Evolutionary conservation across 441 rosid genomes (phyloP), one percentile per base, ranked within the genome.

Genomic region (Adansonia rubrostipa): DNA sequence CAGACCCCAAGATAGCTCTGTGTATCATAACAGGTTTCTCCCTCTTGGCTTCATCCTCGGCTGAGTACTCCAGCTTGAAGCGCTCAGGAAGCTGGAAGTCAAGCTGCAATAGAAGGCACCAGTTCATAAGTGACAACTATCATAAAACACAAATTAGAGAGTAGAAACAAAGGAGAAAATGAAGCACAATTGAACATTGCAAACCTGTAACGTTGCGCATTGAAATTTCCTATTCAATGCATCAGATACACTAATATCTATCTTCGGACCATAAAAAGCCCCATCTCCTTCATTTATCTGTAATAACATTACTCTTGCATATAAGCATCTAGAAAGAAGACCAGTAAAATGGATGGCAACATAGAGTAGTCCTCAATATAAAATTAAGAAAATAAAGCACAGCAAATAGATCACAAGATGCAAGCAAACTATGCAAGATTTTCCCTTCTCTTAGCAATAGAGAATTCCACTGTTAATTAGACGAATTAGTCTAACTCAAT

Each of bases 241-340:
- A 86, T 94, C 98, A 76, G 97, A 96, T 54, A 96, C 98, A 65
- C 96, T 94, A 63, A 96, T 96, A 79, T 96, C 98, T 81, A 96
- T 96, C 84, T 96, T 96, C 33, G 99, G 98, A 74, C 99, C 99
- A 82, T 96, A 96, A 79, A 96, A 96, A 74, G 99, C 99, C 40
- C 99, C 98, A 84, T 96, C 98, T 50, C 91, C 98, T 85, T 91
- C 97, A 82, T 94, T 82, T 48, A 91, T 79, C 99, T 96, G 92
- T 61, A 79, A 63, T 66, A 79, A 80, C 65, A 81, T 45, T 36
- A 77, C 53, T 76, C 7, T 48, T 48, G 58, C 33, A 44, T 7
- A 66, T 76, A 54, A 80, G 78, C 68, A 74, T 74, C 51, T 5
- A 77, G 42, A 61, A 8, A 19, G 42, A 79, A 68, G 45, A 13